A percentile compares a stretch with the other conserved stretches of the same genome.
phyloP scores from a whole-genome alignment of 2,329 filamentous ascomycete species.

The Xylariaceae sp. region DNA sequence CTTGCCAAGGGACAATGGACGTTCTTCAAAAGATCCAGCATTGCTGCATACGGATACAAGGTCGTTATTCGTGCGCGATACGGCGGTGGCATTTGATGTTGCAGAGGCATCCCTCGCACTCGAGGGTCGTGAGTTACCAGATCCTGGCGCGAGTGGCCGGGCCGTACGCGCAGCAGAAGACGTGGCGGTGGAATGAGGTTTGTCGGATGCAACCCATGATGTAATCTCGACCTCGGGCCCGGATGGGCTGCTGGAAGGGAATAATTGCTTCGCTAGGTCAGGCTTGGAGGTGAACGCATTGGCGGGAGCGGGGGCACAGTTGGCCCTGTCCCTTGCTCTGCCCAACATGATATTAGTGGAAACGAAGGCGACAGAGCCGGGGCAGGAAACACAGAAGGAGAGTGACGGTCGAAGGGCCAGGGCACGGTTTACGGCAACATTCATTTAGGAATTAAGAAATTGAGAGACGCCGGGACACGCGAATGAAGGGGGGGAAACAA shows the following conservation, averaged over 20 bases:
- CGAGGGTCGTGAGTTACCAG: slow-evolving; percentile 33
- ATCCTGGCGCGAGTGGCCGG: slow-evolving; percentile 34
- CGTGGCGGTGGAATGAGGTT: neutral
- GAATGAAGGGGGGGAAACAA: neutral
- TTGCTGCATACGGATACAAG: slow-evolving; percentile 43
- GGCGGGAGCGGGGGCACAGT: slow-evolving; percentile 36
- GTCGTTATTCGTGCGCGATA: slow-evolving; percentile 27
- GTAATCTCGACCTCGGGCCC: slow-evolving; percentile 45
- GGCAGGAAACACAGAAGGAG: slow-evolving; percentile 6
- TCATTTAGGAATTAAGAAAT: slow-evolving; percentile 15
- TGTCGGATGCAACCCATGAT: slow-evolving; percentile 43
- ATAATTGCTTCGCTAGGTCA: slow-evolving; percentile 48
- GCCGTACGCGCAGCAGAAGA: slow-evolving; percentile 13
- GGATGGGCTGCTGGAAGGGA: slow-evolving; percentile 54
- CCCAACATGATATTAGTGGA: slow-evolving; percentile 30
- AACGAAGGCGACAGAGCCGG: slow-evolving; percentile 14
- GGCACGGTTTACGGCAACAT: slow-evolving; percentile 14
- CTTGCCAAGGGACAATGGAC: slow-evolving; percentile 37
- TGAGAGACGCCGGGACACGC: neutral
- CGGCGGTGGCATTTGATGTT: slow-evolving; percentile 13
- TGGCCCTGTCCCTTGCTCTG: slow-evolving; percentile 28
- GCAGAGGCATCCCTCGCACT: slow-evolving; percentile 6
- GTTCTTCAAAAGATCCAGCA: slow-evolving; percentile 47
- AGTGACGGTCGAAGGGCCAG: slow-evolving; percentile 15
- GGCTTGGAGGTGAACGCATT: slow-evolving; percentile 28